Percentiles rank a stretch among this genome's conserved stretches.
Evolutionary conservation across 2,329 filamentous ascomycete genomes (phyloP).

Genomic region (Verticillium albo-atrum): DNA sequence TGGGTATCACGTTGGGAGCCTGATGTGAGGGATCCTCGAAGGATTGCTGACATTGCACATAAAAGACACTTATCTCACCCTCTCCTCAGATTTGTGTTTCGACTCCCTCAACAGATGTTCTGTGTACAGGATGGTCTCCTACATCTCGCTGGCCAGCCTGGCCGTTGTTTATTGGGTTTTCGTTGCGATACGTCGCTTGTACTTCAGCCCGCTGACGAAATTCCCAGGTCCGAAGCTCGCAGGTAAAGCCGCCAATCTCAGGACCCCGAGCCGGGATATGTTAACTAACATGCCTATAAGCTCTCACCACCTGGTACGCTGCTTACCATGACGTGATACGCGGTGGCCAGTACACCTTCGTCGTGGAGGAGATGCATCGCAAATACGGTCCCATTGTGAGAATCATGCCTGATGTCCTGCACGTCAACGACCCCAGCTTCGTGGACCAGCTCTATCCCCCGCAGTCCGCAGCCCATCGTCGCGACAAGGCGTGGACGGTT

Average conservation of each 20-base stretch:
- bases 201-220: background rate
- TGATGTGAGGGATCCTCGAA: too few species aligned
- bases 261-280: background rate
- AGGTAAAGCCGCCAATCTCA: background rate
- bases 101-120: too few species aligned
- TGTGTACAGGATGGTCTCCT: background rate
- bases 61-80: too few species aligned
- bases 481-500: background rate
- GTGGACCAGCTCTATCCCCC: slow-evolving; percentile 27
- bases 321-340: slow-evolving; percentile 38
- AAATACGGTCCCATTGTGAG: slow-evolving; percentile 29
- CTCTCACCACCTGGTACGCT: slow-evolving; percentile 33
- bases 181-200: background rate
- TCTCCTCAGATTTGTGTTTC: too few species aligned
- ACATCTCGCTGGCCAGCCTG: background rate
- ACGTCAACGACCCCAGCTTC: slow-evolving; percentile 28
- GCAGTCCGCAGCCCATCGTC: background rate
- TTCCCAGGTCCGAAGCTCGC: background rate
- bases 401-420: slow-evolving; percentile 32
- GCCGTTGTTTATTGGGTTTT: background rate
- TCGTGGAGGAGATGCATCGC: slow-evolving; percentile 29
- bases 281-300: slow-evolving; percentile 7
- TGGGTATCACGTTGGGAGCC: too few species aligned
- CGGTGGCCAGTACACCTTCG: slow-evolving; percentile 35
- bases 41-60: too few species aligned